phyloP scores from a whole-genome alignment of 768 basidiomycete genomes.

The Auriscalpium orientale region DNA sequence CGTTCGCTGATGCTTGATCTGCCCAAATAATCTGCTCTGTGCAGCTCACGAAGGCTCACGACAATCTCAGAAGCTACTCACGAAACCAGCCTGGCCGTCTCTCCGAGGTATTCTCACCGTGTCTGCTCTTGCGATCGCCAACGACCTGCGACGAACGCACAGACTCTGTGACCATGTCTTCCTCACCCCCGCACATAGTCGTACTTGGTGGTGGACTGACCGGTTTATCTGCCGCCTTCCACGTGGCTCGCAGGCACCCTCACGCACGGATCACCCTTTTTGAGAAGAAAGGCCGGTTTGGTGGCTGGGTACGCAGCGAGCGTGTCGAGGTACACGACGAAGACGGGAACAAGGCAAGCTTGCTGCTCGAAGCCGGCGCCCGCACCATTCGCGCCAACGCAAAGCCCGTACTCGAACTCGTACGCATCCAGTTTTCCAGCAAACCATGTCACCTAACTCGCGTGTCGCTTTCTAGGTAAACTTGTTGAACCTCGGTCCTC shows the following conservation, averaged over 20 bases:
- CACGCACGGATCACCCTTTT: constrained; percentile 52
- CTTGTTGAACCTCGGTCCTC: constrained; percentile 52
- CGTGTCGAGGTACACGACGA: constrained; percentile 34
- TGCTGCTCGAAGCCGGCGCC: constrained; percentile 81
- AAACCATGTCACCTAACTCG: neutral
- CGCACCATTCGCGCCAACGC: constrained; percentile 78
- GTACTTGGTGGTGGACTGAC: constrained; percentile 77
- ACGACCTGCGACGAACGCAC: no score
- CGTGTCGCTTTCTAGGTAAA: constrained; percentile 47
- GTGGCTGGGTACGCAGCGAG: constrained; percentile 82
- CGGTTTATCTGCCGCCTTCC: constrained; percentile 76
- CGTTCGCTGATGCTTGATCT: no score
- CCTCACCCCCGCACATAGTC: constrained; percentile 35
- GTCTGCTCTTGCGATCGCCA: no score
- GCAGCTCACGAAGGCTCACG: no score
- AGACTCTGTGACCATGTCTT: neutral
- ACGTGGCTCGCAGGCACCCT: constrained; percentile 63
- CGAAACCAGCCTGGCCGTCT: no score
- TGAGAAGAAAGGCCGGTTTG: constrained; percentile 56
- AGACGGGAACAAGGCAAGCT: constrained; percentile 24
- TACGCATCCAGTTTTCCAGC: constrained; percentile 30
- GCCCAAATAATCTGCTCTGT: no score
- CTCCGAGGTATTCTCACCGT: no score
- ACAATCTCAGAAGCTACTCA: no score
- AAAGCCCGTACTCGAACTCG: constrained; percentile 69